Conservation (phyloP, 164 flowering plant species). For the Sextonia rubra region DNA sequence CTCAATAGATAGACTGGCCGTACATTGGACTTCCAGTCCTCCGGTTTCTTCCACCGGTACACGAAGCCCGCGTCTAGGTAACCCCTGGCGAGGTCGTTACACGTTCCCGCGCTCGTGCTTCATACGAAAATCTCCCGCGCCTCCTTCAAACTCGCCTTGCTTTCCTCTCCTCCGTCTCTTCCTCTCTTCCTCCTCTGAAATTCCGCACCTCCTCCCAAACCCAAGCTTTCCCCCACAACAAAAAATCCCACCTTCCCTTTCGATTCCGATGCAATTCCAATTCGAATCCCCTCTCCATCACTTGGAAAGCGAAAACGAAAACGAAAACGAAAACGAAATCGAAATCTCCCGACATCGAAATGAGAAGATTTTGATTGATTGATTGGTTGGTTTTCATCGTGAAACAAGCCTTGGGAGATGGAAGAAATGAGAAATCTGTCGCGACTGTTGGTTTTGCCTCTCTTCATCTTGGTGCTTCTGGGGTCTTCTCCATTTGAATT, state of each 20-base stretch:
- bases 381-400: too few species aligned
- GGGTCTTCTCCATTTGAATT: conserved; percentile 3
- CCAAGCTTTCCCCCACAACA: background rate
- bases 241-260: background rate
- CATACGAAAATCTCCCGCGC: background rate
- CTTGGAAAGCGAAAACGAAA: too few species aligned
- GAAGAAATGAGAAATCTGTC: background rate
- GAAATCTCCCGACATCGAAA: conserved; percentile 1
- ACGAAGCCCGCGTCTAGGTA: too few species aligned
- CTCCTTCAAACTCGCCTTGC: background rate
- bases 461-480: conserved; percentile 7
- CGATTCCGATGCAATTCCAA: background rate
- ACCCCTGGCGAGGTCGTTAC: background rate
- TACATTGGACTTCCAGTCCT: too few species aligned
- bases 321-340: too few species aligned
- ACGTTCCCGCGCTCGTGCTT: background rate
- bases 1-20: too few species aligned
- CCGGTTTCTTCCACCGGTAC: too few species aligned
- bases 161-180: conserved; percentile 9
- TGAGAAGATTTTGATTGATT: conserved; percentile 1
- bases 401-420: too few species aligned
- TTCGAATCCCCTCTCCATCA: background rate
- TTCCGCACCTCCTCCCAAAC: background rate
- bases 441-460: background rate
- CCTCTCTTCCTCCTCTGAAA: background rate